Base-by-base conservation (phyloP, 2,329 filamentous ascomycete species). In the Claviceps arundinis region DNA sequence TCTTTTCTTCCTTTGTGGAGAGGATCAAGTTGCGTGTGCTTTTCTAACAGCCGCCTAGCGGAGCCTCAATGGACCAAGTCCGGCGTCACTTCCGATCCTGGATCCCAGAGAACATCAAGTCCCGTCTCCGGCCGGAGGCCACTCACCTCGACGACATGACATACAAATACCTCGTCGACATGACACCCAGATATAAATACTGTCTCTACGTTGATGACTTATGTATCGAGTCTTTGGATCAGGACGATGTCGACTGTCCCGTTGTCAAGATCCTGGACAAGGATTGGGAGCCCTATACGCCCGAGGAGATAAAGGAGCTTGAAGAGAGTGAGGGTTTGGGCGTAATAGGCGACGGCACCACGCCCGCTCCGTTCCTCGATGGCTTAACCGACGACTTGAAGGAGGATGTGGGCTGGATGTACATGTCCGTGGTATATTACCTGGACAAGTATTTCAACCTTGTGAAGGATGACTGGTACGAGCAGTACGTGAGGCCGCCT, bases 21-120 rank as follows among this genome's bases (percentile, higher is more conserved):
- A 22, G 22, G n/a, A 5, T n/a, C 22, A 1, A 5, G 6, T 17
- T 11, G 3, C n/a, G 17, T 5, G 37, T 17, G 17, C 22, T 22
- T 19, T 34, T 17, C 37, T 41, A 17, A 41, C 41, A 30, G 30
- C 17, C 26, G 22, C 17, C 30, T 37, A 45, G 49, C 49, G 41
- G 49, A 50, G 49, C 41, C 49, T 45, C 49, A 30, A 38, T 43
- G 13, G 14, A 47, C 4, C 43, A 51, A 47, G 50, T 42, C 17
- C 50, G 50, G 34, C 2, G 22, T 40, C 50, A 47, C 50, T 51
- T 51, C 43, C 42, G 41, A n/a, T 51, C 42, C 22, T 51, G 43
- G 50, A 37, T 51, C 34, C 19, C 43, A 30, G 45, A 47, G 43
- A 40, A 47, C 43, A 34, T 51, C 11, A 22, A 51, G 37, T 17